Evolutionary conservation across 73 alveolate genomes (phyloP), one percentile per base, ranked within the genome.

Genomic region (Tetrahymena elliotti): DNA sequence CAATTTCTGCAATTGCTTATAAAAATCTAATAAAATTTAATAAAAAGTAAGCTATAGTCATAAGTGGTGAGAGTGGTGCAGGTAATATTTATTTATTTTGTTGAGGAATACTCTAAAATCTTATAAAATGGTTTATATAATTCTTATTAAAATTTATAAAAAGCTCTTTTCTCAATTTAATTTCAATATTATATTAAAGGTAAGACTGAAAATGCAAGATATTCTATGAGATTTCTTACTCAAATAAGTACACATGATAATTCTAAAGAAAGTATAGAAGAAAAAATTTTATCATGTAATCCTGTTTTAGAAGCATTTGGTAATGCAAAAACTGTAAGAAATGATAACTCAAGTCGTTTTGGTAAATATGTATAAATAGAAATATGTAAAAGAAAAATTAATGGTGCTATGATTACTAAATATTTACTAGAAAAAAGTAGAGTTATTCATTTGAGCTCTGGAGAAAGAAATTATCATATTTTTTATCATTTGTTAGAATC

Each of bases 301-400:
- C 99, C 99, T 16, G 99, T 98, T 52, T 95, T 98, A 38, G 99
- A 98, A 97, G 98, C 99, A 22, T 98, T 98, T 93, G 99, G 99
- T 39, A 98, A 98, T 96, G 99, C 99, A 31, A 98, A 97, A 94
- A 98, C 99, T 12, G 99, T 97, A 33, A 97, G 99, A 92, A 98
- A 98, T 96, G 97, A 98, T 95, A 98, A 98, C 94, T 94, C 98
- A 84, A 95, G 98, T 92, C 95, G 99, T 83, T 98, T 98, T 95
- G 99, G 99, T 35, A 98, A 98, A 94, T 98, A 98, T 93, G 98
- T 98, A 41, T 96, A 96, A 93, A 94, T 98, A 38, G 96, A 97
- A 95, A 93, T 96, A 31, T 94, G 93, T 18, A 97, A 94, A 40
- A 98, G 98, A 24, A 97, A 96, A 93, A 97, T 98, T 53, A 95